Evolutionary conservation across 2,329 filamentous ascomycete genomes (phyloP).

Genomic region (Chrysoporthe austroafricana): DNA sequence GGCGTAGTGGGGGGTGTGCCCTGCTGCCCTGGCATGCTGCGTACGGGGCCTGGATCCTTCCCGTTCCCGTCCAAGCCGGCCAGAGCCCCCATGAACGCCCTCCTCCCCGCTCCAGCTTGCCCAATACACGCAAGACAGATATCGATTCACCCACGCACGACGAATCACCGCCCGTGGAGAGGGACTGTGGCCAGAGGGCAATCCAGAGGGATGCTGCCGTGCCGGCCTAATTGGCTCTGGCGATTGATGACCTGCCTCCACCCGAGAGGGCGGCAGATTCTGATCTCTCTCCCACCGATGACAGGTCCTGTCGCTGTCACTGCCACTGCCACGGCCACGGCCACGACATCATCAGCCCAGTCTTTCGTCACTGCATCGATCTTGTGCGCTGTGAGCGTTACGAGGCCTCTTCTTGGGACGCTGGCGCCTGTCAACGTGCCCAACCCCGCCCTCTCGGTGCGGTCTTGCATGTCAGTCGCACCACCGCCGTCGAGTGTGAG

Average conservation of each 20-base stretch:
- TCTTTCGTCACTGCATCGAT: constrained; percentile 1
- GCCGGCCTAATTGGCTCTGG: constrained; percentile 12
- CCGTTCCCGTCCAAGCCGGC: constrained; percentile 3
- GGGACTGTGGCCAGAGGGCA: constrained; percentile 7
- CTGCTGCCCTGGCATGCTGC: constrained; percentile 11
- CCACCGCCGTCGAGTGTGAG: constrained; percentile 4
- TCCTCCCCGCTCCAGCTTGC: neutral
- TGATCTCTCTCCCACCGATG: neutral
- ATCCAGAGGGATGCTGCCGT: neutral
- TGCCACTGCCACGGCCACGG: neutral
- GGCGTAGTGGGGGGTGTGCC: too few relatives aligned
- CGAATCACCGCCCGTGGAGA: constrained; percentile 24
- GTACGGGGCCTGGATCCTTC: constrained; percentile 9
- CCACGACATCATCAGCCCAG: constrained; percentile 12
- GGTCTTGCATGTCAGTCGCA: neutral
- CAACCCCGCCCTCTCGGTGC: neutral
- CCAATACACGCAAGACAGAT: constrained; percentile 3
- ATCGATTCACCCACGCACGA: constrained; percentile 16
- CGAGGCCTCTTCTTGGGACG: constrained; percentile 2
- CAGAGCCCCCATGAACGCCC: neutral
- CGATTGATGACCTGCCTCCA: neutral
- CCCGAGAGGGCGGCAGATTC: neutral
- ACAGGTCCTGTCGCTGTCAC: neutral
- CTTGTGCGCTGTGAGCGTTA: neutral
- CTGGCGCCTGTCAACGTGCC: neutral